Conservation (phyloP, 192 early-diverging fungal genomes). For the Coemansia sp. region DNA sequence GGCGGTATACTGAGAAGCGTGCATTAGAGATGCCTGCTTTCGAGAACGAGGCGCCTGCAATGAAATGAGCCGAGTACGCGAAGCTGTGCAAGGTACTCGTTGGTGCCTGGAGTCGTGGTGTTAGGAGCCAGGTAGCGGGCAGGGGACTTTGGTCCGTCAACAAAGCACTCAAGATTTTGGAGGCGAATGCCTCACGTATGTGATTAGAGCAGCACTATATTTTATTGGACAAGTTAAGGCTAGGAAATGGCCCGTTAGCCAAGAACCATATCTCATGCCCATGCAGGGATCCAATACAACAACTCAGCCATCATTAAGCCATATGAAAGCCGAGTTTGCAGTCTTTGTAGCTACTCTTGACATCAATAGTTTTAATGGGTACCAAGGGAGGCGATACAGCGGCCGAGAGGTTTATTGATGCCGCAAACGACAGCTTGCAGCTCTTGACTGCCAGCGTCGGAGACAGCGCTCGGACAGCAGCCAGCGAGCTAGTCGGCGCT, state of each 20-base stretch:
- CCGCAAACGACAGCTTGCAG: constrained; percentile 3
- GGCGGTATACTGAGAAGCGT: too few species aligned
- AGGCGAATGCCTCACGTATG: too few species aligned
- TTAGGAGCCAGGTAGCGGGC: background rate
- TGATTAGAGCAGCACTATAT: too few species aligned
- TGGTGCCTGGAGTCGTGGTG: background rate
- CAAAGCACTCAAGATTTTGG: background rate
- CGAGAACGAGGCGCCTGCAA: background rate
- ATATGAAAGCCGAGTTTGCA: background rate
- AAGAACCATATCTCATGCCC: background rate
- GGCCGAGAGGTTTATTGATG: constrained; percentile 7
- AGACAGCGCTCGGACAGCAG: constrained; percentile 1
- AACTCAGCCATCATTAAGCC: background rate
- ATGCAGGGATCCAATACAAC: too few species aligned
- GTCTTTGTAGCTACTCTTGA: background rate
- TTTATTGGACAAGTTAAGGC: too few species aligned
- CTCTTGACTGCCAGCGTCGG: constrained; percentile 8
- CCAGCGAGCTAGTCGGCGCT: constrained; percentile 7
- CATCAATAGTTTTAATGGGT: background rate
- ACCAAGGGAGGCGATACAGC: background rate
- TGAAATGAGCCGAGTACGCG: background rate
- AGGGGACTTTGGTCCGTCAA: background rate
- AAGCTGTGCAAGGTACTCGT: background rate
- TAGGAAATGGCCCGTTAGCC: too few species aligned
- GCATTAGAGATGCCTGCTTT: too few species aligned